Evolutionary conservation across 2,329 filamentous ascomycete species (phyloP), one percentile per base, ranked within the genome.

Genomic region (Neocucurbitaria cava): DNA sequence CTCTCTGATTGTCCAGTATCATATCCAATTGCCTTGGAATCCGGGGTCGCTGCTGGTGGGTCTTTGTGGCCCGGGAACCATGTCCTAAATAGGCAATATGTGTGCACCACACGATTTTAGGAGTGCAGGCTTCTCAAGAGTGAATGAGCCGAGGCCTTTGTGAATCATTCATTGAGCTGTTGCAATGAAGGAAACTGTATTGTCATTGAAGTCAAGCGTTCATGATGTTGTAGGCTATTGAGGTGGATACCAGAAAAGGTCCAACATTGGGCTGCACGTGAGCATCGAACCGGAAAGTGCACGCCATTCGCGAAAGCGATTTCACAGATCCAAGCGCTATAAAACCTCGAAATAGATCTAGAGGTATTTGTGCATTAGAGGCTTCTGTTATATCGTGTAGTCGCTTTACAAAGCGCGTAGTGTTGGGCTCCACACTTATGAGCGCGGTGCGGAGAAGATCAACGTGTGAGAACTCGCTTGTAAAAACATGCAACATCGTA

Each of bases 21-120:
- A 17, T 50, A 26, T 35, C 43, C 46, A 30, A 21, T 24, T 33
- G 42, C 43, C 46, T n/a, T 36, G 26, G 36, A 44, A 39, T 54
- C 44, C 33, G 36, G n/a, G 17, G 35, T n/a, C 11, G 35, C 35
- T 39, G 36, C n/a, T 39, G 36, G 36, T 39, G 36, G 17, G 18
- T 11, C 6, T 13, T 39, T 39, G n/a, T 39, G 36, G 36, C 36
- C 36, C 18, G 36, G 28, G 20, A 39, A 18, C 6, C 17, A 39
- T 39, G 36, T 39, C 36, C 18, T 6, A 5, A 39, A 21, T 39
- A 39, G 36, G 36, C 36, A 39, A 39, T 39, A 23, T 23, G 20
- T 1, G 36, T 21, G 36, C 36, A 23, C 17, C 17, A 11, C 10
- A 18, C 3, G 5, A 7, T 39, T 21, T n/a, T 21, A 6, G 36